Conservation (phyloP, 192 early-diverging fungal genomes). For the Coemansia interrupta region DNA sequence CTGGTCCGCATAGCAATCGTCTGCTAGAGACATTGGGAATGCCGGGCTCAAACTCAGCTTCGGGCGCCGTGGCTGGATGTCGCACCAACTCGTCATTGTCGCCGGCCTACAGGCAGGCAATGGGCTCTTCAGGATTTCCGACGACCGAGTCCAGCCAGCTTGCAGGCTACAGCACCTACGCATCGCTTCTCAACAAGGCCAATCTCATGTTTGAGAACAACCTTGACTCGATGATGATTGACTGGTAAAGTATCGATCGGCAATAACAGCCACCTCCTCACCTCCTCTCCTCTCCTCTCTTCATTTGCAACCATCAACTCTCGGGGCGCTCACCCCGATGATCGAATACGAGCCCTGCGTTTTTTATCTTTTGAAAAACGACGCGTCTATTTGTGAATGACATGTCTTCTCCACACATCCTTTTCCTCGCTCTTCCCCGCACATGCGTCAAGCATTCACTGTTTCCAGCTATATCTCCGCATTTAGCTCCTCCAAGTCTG, state of each 20-base stretch:
- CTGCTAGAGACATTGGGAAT: no score
- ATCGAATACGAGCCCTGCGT: background rate
- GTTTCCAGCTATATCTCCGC: no score
- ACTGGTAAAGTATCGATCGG: slow-evolving; percentile 52
- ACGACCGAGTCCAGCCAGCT: slow-evolving; percentile 22
- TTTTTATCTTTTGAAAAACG: background rate
- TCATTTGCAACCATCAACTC: background rate
- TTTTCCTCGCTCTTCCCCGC: background rate
- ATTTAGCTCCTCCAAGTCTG: no score
- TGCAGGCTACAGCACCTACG: slow-evolving; percentile 54
- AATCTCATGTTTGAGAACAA: slow-evolving; percentile 67
- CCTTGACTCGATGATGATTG: slow-evolving; percentile 63
- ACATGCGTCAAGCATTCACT: no score
- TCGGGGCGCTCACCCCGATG: background rate
- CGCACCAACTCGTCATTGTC: slow-evolving; percentile 9
- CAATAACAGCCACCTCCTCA: background rate
- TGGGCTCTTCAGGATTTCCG: slow-evolving; percentile 8
- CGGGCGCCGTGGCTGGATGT: slow-evolving; percentile 5
- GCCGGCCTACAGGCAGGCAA: background rate
- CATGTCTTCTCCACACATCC: background rate
- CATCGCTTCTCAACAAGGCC: slow-evolving; percentile 68
- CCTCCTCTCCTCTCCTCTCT: background rate
- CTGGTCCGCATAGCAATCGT: background rate
- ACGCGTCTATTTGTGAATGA: background rate
- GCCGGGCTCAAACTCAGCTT: background rate